These are phyloP conservation scores for Sphaerulina populicola DNA, from an alignment of 2,329 filamentous ascomycete genomes.

Conservation along the genomic window DNA sequence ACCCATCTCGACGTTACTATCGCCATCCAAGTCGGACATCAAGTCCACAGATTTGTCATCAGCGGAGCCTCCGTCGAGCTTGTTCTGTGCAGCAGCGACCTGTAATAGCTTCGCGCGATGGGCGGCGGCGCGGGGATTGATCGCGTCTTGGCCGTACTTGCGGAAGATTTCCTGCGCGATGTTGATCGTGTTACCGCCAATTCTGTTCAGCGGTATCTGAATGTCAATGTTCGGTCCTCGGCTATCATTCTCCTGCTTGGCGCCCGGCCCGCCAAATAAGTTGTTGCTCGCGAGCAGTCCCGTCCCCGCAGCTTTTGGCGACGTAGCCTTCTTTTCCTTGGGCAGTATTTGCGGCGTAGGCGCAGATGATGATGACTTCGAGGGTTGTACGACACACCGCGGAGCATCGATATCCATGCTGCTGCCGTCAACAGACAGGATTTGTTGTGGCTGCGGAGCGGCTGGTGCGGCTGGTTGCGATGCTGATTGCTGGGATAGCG, in stretches of 20 bases:
- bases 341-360: conserved; percentile 35
- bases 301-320: conserved; percentile 47
- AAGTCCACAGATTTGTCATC: conserved; percentile 79
- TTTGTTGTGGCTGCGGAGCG: conserved; percentile 3
- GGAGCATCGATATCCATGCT: conserved; percentile 29
- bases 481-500: conserved; percentile 2
- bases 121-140: conserved; percentile 84
- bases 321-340: conserved; percentile 12
- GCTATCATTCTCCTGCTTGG: conserved; percentile 35
- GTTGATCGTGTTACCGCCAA: conserved; percentile 86
- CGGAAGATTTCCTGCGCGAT: conserved; percentile 91
- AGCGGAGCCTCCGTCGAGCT: conserved; percentile 63
- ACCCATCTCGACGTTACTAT: conserved; percentile 83
- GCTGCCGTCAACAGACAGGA: conserved; percentile 22
- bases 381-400: conserved; percentile 17
- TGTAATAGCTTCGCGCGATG: conserved; percentile 79
- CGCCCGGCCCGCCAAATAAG: conserved; percentile 49
- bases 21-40: conserved; percentile 55
- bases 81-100: conserved; percentile 80
- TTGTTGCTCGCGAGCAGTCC: conserved; percentile 56
- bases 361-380: conserved; percentile 25
- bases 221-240: conserved; percentile 72
- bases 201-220: conserved; percentile 69
- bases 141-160: conserved; percentile 85
- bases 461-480: conserved; percentile 14